These are phyloP conservation scores for Podospora pseudocomata DNA, from an alignment of 495 filamentous ascomycete species.

Conservation along the genomic window DNA sequence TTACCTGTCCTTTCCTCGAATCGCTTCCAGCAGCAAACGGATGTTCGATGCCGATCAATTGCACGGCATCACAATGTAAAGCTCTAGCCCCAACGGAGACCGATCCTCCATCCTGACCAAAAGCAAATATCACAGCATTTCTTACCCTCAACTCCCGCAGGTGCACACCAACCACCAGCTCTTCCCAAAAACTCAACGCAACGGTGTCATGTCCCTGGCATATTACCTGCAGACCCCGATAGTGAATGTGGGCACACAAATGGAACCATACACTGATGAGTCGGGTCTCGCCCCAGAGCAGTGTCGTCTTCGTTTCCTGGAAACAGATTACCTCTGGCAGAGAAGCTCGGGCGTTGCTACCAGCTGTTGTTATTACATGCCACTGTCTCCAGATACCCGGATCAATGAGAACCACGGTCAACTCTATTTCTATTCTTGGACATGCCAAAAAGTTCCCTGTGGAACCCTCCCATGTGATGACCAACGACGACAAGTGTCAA, in stretches of 20 bases:
- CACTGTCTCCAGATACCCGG: constrained; percentile 24
- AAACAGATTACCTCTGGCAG: constrained; percentile 7
- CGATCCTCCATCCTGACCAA: constrained; percentile 1
- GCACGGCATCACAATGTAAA: not conserved
- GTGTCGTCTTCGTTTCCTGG: constrained; percentile 19
- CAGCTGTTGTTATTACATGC: constrained; percentile 4
- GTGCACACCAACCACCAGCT: not conserved
- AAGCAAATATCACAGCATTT: not conserved
- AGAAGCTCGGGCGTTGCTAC: constrained; percentile 3
- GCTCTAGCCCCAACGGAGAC: not conserved
- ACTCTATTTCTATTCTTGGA: constrained; percentile 30
- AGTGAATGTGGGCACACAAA: not conserved
- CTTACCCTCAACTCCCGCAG: not conserved
- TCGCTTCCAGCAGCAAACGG: not conserved
- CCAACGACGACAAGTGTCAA: not conserved
- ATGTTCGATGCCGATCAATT: not conserved
- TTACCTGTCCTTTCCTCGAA: not conserved
- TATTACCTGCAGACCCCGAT: constrained; percentile 7
- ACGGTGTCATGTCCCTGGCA: constrained; percentile 10
- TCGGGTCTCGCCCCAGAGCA: not conserved
- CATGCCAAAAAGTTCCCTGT: constrained; percentile 3
- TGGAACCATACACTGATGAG: not conserved
- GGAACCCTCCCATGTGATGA: not conserved
- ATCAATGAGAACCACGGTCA: constrained; percentile 11
- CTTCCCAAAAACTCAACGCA: not conserved